Base-by-base conservation (phyloP, 371 early-diverging fungal genomes). In the Lichtheimia ornata region DNA sequence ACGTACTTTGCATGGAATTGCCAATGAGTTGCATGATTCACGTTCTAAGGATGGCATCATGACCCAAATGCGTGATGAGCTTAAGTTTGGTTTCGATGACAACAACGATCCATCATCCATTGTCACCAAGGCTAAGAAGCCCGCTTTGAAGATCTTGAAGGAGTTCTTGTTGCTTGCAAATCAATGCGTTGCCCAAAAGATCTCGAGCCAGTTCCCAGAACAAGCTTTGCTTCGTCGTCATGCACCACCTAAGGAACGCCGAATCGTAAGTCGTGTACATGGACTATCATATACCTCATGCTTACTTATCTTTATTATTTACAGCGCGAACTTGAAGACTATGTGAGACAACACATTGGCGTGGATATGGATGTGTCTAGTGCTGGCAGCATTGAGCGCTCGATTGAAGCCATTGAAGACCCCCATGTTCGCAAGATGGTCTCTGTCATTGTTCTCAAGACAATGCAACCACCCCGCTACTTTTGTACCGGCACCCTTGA, bases 101-200 rank as follows among this genome's bases (percentile, higher is more conserved):
- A 11, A 44, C 0, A 25, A 43, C 4, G 62, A 58, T 18, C 56
- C 50, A n/a, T 50, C 45, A 7, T 28, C 24, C 17, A 42, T 58
- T 2, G 25, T 53, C 7, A 44, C 30, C 13, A 59, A 54, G 18
- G 62, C 55, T 20, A 18, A 50, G 11, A 45, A 28, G 5, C 42
- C 62, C 51, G 58, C 47, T n/a, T 24, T 27, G 9, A 49, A 43
- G 47, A 57, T 58, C 22, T 60, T 70, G 12, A 63, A 70, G 27
- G 97, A 98, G 74, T 92, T 96, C 65, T 92, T 96, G 92, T 73
- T 96, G 45, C 77, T 96, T 25, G 96, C 97, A 13, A 97, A 98
- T 71, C 89, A 90, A 25, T 81, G 83, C 44, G 96, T 96, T 1
- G 97, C 97, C 0, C 79, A 86, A 65, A 88, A 88, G 70, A 93